Evolutionary conservation across 192 early-diverging fungal species (phyloP).

Genomic region (Coemansia sp.): DNA sequence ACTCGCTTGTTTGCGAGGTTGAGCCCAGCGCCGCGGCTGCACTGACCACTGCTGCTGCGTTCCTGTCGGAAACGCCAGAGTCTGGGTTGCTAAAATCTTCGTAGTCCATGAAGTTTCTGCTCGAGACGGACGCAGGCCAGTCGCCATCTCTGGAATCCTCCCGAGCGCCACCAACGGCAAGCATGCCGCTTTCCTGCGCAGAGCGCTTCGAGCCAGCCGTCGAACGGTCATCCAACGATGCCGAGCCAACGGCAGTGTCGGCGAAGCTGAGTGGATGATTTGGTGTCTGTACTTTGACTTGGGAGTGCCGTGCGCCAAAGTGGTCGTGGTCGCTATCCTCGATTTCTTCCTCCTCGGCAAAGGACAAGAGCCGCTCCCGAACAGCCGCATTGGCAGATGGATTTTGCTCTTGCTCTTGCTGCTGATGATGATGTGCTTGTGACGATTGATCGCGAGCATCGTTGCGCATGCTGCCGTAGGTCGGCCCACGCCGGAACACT

Average conservation of each 20-base stretch:
- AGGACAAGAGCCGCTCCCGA: conserved; percentile 6
- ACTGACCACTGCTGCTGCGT: background rate
- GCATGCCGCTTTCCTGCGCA: conserved; percentile 13
- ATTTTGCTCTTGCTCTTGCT: conserved; percentile 4
- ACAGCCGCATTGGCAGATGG: background rate
- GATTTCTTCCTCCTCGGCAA: conserved; percentile 4
- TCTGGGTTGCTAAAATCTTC: conserved; percentile 32
- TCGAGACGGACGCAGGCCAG: conserved; percentile 39
- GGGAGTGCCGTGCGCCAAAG: conserved; percentile 5
- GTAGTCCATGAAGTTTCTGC: conserved; percentile 9
- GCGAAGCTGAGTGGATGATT: conserved; percentile 28
- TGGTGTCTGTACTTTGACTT: conserved; percentile 11
- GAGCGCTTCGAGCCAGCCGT: conserved; percentile 32
- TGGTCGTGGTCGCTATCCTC: conserved; percentile 10
- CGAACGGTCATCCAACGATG: conserved; percentile 35
- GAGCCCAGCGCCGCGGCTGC: background rate
- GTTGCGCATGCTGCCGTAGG: conserved; percentile 47
- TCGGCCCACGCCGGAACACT: conserved; percentile 45
- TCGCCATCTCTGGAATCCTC: conserved; percentile 35
- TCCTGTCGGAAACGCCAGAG: conserved; percentile 21
- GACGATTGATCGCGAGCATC: conserved; percentile 27
- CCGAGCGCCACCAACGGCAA: conserved; percentile 11
- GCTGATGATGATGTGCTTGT: conserved; percentile 6
- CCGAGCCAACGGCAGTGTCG: conserved; percentile 45
- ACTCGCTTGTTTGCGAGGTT: conserved; percentile 25